A percentile compares a stretch with the other conserved stretches of the same genome.
Evolutionary conservation across 805 yeast genomes (phyloP).

Genomic region (Lipomyces chichibuensis): DNA sequence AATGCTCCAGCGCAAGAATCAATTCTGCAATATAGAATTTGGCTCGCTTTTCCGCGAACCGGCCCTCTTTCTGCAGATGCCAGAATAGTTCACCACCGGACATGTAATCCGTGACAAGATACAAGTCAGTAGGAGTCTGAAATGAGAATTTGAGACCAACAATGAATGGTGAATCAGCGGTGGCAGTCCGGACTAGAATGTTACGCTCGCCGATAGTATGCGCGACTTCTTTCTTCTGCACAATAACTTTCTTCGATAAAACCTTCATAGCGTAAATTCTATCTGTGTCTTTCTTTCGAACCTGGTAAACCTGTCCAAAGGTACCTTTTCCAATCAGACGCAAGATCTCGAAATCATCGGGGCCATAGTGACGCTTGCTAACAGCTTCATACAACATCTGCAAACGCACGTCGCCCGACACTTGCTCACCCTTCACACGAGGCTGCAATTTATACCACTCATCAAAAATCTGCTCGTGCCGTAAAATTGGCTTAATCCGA

Average conservation of each 20-base stretch:
- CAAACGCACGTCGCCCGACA: constrained; percentile 76
- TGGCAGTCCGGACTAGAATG: constrained; percentile 88
- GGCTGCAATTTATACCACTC: constrained; percentile 77
- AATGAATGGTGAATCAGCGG: constrained; percentile 86
- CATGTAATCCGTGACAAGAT: constrained; percentile 95
- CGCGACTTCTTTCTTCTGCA: constrained; percentile 95
- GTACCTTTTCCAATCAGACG: constrained; percentile 94
- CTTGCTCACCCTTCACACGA: constrained; percentile 73
- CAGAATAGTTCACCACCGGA: constrained; percentile 96
- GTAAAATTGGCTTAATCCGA: constrained; percentile 62
- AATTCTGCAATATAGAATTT: constrained; percentile 96
- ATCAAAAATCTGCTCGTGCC: constrained; percentile 51
- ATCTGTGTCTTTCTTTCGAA: constrained; percentile 82
- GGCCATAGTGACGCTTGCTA: constrained; percentile 80
- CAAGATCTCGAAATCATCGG: constrained; percentile 90
- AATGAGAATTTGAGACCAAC: constrained; percentile 95
- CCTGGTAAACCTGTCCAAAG: constrained; percentile 97
- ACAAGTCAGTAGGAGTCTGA: constrained; percentile 91
- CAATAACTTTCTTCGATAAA: constrained; percentile 89
- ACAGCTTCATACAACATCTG: constrained; percentile 72
- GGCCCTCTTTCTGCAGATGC: constrained; percentile 96
- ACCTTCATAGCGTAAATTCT: constrained; percentile 98
- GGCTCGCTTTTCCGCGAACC: constrained; percentile 90
- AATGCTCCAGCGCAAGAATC: constrained; percentile 87
- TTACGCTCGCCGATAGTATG: constrained; percentile 98